Evolutionary conservation across 2,329 filamentous ascomycete genomes (phyloP).

Genomic region (Fusarium solani-melongenae): DNA sequence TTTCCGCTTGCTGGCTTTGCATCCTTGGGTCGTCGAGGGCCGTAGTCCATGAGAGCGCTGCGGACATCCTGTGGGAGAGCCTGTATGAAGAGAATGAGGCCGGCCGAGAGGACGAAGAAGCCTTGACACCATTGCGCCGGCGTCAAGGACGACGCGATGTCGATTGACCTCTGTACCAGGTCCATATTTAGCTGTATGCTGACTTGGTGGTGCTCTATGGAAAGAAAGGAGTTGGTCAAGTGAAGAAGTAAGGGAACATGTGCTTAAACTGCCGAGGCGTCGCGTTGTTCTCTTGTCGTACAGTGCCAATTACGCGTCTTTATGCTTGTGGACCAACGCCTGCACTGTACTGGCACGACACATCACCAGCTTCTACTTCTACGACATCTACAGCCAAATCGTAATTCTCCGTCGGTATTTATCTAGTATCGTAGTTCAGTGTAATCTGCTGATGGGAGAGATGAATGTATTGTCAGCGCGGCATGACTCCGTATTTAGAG

Average conservation of each 20-base stretch:
- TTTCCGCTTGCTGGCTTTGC: slow-evolving; percentile 25
- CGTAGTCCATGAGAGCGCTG: slow-evolving; percentile 61
- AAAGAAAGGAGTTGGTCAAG: neutral
- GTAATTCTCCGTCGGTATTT: neutral
- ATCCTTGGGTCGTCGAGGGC: slow-evolving; percentile 54
- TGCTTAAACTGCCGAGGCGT: slow-evolving; percentile 6
- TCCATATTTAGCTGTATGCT: slow-evolving; percentile 3
- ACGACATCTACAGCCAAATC: neutral
- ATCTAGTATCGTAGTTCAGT: neutral
- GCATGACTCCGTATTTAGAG: neutral
- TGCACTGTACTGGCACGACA: slow-evolving; percentile 7
- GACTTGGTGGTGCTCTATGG: neutral
- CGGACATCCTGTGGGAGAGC: slow-evolving; percentile 57
- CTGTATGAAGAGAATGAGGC: slow-evolving; percentile 55
- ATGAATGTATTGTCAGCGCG: neutral
- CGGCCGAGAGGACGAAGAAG: slow-evolving; percentile 58
- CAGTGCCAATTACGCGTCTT: neutral
- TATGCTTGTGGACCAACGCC: fast-evolving
- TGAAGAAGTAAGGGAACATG: slow-evolving; percentile 5
- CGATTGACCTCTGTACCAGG: neutral
- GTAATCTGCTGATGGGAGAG: neutral
- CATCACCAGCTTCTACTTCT: neutral
- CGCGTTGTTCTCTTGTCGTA: neutral
- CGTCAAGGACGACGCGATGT: slow-evolving; percentile 17
- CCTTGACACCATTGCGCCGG: slow-evolving; percentile 55